Conservation (phyloP, 768 basidiomycete species). For the Mycena galericulata region DNA sequence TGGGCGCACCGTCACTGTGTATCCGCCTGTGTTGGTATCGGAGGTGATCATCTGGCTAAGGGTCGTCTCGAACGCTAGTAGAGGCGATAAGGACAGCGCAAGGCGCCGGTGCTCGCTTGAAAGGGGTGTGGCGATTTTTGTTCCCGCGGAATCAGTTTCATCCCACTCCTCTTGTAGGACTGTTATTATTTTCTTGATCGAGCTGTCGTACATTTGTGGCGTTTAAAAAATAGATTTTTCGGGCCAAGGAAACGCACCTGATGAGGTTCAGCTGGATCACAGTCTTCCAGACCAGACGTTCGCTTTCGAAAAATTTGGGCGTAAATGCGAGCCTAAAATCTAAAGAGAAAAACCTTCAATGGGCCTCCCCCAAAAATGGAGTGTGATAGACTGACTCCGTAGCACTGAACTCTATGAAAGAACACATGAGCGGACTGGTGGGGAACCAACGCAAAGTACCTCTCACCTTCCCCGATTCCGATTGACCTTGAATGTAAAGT, state of each 20-base stretch:
- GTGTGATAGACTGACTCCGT: conserved; percentile 18
- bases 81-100: conserved; percentile 39
- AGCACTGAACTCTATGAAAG: conserved; percentile 31
- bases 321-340: conserved; percentile 65
- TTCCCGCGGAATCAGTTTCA: conserved; percentile 12
- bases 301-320: conserved; percentile 57
- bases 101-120: conserved; percentile 23
- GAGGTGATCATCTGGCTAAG: conserved; percentile 49
- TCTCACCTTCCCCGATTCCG: conserved; percentile 53
- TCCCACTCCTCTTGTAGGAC: conserved; percentile 53
- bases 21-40: conserved; percentile 43
- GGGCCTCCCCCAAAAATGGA: too few relatives aligned
- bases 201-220: conserved; percentile 40
- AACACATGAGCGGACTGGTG: neutral
- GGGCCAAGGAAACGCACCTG: conserved; percentile 42
- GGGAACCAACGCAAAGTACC: neutral
- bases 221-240: neutral
- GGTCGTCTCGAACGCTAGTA: conserved; percentile 59
- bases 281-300: conserved; percentile 60
- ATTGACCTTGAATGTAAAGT: conserved; percentile 44
- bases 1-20: conserved; percentile 53
- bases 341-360: conserved; percentile 30
- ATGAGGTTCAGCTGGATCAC: conserved; percentile 67
- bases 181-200: conserved; percentile 57
- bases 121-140: conserved; percentile 18